phyloP scores from a whole-genome alignment of 176 grass and related monocot species.

The Melocanna baccifera region DNA sequence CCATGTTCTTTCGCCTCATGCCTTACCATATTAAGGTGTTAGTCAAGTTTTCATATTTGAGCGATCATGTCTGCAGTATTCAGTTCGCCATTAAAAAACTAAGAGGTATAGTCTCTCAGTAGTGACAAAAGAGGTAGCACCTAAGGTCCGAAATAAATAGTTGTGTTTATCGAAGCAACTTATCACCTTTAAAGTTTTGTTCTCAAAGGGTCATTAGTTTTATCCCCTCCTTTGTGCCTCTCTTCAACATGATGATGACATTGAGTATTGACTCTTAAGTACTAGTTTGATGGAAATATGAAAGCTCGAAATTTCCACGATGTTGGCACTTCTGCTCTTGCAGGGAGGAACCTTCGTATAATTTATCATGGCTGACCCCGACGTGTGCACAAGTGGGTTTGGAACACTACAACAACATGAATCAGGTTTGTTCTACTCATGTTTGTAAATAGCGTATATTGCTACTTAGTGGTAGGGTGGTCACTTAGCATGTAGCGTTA shows the following conservation, averaged over 20 bases:
- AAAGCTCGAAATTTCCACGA: neutral
- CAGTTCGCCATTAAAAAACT: neutral
- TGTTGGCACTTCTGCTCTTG: neutral
- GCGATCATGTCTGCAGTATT: neutral
- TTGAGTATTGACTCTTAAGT: neutral
- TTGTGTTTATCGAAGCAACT: neutral
- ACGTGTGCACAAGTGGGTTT: neutral
- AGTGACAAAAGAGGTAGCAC: neutral
- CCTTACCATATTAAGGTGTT: too few species aligned
- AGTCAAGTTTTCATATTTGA: too few species aligned
- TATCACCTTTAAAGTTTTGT: neutral
- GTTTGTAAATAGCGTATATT: neutral
- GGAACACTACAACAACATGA: conserved; percentile 15
- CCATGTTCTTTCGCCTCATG: too few species aligned
- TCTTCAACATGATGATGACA: neutral
- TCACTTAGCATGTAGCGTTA: neutral
- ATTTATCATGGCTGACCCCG: neutral
- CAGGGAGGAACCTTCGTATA: neutral
- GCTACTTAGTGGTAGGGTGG: too few species aligned
- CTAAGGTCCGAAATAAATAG: neutral
- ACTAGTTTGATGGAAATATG: too few species aligned
- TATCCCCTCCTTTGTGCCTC: neutral
- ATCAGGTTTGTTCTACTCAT: conserved; percentile 3
- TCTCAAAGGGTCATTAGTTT: neutral
- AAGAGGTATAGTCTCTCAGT: neutral